Conservation (phyloP, 768 basidiomycete species). For the Agaricus subrufescens region DNA sequence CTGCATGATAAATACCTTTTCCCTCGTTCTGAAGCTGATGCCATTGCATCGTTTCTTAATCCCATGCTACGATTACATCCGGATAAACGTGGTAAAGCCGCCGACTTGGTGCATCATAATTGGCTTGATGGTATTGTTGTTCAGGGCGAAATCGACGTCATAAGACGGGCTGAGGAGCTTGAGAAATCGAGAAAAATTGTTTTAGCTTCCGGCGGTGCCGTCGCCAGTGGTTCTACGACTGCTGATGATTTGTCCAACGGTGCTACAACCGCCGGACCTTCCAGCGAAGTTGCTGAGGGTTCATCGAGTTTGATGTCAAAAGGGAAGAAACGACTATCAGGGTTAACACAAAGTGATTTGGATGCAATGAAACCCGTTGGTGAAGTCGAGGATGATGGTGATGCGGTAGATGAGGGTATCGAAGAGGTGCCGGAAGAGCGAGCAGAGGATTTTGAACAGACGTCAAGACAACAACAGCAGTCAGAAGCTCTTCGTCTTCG, state of each 20-base stretch:
- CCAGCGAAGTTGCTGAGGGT: background rate
- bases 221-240: background rate
- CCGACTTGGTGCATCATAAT: constrained; percentile 78
- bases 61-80: constrained; percentile 92
- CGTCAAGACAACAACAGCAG: background rate
- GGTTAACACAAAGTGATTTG: constrained; percentile 27
- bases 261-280: background rate
- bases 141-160: constrained; percentile 86
- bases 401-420: background rate
- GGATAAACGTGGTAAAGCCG: constrained; percentile 82
- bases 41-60: constrained; percentile 72
- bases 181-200: constrained; percentile 24
- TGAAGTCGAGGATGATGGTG: constrained; percentile 22
- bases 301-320: constrained; percentile 18
- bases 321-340: constrained; percentile 7
- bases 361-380: constrained; percentile 78
- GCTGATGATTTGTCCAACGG: background rate
- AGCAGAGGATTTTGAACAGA: too few species aligned
- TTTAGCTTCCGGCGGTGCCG: background rate
- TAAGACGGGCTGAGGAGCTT: constrained; percentile 57
- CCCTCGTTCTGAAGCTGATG: constrained; percentile 74
- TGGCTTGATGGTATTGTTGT: constrained; percentile 87
- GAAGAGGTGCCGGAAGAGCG: background rate
- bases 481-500: background rate
- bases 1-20: constrained; percentile 96